Base-by-base conservation (phyloP, 75 land plant genomes). In the Cryptomeria japonica region DNA sequence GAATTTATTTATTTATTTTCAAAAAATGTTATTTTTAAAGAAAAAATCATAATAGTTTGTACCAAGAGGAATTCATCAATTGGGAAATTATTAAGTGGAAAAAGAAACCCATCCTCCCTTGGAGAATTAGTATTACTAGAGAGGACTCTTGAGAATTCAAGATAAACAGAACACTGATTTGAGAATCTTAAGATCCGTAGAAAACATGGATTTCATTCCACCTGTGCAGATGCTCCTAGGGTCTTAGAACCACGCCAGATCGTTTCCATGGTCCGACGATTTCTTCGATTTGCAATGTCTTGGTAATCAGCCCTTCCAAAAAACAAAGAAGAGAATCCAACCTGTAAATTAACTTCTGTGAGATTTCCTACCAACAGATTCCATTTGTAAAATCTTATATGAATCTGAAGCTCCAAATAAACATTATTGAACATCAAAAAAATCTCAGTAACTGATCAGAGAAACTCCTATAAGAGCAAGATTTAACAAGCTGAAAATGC, bases 241-340 rank as follows among this genome's bases (percentile, higher is more conserved):
- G 94, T 88, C 88, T 94, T 98, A 8, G 99, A 98, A 64, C 96
- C 97, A 49, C 86, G 92, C 99, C 99, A 98, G 2, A 98, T 88
- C 83, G 95, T 91, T 89, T 98, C 99, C 92, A 98, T 98, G 38
- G 87, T 93, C 79, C 94, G 94, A 36, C 90, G 92, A 36, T 91
- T 89, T 89, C 93, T 96, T 34, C 99, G 89, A 56, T 95, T 92
- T 70, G 90, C 91, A 64, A 94, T 91, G 80, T 98, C 99, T 93
- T 98, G 99, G 88, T 96, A 98, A 89, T 98, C 99, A 82, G 98
- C 98, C 58, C 99, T 92, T 53, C 93, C 97, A 93, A 98, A 98
- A 85, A 92, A 98, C 28, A 98, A 88, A 28, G 96, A 92, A 90
- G 97, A 99, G 92, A 98, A 98, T 28, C 99, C 99, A 64, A 97